These are phyloP conservation scores for Linnemannia hyalina DNA, from an alignment of 192 early-diverging fungal genomes.

Conservation along the genomic window DNA sequence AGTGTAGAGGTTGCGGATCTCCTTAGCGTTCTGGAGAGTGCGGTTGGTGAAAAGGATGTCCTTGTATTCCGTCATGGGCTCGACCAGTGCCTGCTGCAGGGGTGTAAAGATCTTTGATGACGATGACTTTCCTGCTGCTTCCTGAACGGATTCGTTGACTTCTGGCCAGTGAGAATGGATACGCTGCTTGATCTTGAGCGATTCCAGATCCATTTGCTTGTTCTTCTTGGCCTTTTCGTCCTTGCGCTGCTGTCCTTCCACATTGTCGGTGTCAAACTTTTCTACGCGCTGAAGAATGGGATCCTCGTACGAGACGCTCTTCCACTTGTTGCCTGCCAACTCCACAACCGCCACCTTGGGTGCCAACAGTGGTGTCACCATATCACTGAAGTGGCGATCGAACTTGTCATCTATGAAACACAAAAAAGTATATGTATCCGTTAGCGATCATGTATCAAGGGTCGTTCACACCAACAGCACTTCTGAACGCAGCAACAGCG, in stretches of 20 bases:
- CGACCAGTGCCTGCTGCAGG: slow-evolving; percentile 71
- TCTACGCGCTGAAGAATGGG: slow-evolving; percentile 49
- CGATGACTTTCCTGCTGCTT: background rate
- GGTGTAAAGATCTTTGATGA: slow-evolving; percentile 58
- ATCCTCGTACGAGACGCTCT: slow-evolving; percentile 51
- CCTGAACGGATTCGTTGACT: slow-evolving; percentile 33
- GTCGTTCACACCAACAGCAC: too few species aligned
- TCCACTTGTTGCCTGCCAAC: slow-evolving; percentile 45
- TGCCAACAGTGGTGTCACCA: slow-evolving; percentile 41
- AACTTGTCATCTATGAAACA: slow-evolving; percentile 43
- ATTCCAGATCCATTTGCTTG: slow-evolving; percentile 40
- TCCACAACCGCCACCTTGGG: slow-evolving; percentile 50
- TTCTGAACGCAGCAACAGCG: background rate
- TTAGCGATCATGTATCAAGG: background rate
- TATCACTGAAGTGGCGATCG: slow-evolving; percentile 50
- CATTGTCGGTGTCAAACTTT: slow-evolving; percentile 50
- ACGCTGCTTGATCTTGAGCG: slow-evolving; percentile 53
- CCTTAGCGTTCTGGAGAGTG: slow-evolving; percentile 69
- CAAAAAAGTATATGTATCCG: background rate
- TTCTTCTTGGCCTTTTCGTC: slow-evolving; percentile 27
- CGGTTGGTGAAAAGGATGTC: slow-evolving; percentile 84
- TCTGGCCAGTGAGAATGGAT: slow-evolving; percentile 42
- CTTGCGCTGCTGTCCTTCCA: slow-evolving; percentile 35
- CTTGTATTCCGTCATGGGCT: slow-evolving; percentile 77
- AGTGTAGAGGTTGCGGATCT: slow-evolving; percentile 78